Percentiles rank a stretch among this genome's conserved stretches.
These are phyloP conservation scores for Fusarium nematophilum DNA, from an alignment of 2,329 filamentous ascomycete species.

Conservation along the genomic window DNA sequence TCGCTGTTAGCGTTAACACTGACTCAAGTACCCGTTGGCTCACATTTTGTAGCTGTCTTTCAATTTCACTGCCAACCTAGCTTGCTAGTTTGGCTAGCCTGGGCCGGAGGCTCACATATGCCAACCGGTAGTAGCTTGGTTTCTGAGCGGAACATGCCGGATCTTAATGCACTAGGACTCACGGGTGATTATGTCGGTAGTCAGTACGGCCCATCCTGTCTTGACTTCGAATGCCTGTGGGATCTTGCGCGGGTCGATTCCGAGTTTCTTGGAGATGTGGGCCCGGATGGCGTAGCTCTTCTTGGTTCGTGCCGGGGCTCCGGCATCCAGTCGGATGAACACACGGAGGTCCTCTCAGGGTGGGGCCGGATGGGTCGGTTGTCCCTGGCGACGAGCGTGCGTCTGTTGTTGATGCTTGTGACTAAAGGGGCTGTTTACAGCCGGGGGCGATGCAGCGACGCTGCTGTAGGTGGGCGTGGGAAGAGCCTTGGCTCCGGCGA, in stretches of 20 bases:
- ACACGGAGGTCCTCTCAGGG: slow-evolving; percentile 23
- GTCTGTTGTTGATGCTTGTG: slow-evolving; percentile 9
- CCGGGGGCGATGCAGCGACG: neutral
- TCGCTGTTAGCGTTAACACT: too few species aligned
- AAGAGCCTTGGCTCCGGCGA: neutral
- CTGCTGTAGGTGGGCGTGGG: slow-evolving; percentile 11
- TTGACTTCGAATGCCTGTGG: slow-evolving; percentile 13
- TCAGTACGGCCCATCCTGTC: slow-evolving; percentile 17
- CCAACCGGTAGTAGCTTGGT: too few species aligned
- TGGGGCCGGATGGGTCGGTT: slow-evolving; percentile 16
- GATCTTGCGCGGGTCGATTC: slow-evolving; percentile 20
- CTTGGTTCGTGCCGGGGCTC: slow-evolving; percentile 21
- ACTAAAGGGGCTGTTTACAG: neutral
- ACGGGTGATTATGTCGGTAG: slow-evolving; percentile 9
- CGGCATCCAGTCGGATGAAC: slow-evolving; percentile 26
- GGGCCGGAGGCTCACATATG: too few species aligned
- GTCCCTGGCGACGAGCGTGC: slow-evolving; percentile 20
- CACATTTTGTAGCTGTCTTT: too few species aligned
- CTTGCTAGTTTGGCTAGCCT: too few species aligned
- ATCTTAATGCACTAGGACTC: too few species aligned
- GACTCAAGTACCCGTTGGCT: too few species aligned
- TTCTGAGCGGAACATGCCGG: too few species aligned
- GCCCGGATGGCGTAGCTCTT: neutral
- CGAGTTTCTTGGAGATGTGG: slow-evolving; percentile 22
- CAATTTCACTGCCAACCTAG: too few species aligned